Evolutionary conservation across 352 stramenopile species (phyloP).

Genomic region (Phytophthora ohioensis): DNA sequence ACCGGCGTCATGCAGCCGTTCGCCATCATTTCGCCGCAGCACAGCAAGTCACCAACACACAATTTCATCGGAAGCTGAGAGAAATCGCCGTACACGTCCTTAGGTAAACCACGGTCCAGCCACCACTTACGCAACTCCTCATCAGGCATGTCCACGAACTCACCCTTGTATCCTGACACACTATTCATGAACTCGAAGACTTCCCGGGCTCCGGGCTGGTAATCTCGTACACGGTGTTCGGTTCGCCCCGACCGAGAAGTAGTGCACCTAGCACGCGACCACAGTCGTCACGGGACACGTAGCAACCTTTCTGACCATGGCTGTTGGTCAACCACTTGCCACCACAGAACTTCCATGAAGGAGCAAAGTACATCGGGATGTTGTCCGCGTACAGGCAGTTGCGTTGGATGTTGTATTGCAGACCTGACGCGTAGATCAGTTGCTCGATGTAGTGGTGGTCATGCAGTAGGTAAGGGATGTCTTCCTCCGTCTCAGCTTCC

Average conservation of each 20-base stretch:
- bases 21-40: conserved; percentile 33
- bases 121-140: conserved; percentile 35
- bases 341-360: conserved; percentile 38
- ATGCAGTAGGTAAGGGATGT: conserved; percentile 32
- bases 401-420: conserved; percentile 42
- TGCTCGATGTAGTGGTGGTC: conserved; percentile 43
- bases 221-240: conserved; percentile 33
- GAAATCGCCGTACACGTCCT: conserved; percentile 32
- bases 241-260: conserved; percentile 25
- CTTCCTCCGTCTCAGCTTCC: conserved; percentile 30
- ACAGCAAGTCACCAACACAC: conserved; percentile 38
- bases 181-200: conserved; percentile 39
- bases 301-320: conserved; percentile 21
- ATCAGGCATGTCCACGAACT: conserved; percentile 38
- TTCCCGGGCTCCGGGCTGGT: conserved; percentile 30
- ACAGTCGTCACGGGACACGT: conserved; percentile 25
- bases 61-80: conserved; percentile 34
- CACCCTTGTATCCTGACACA: conserved; percentile 32
- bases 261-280: conserved; percentile 21
- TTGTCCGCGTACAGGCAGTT: conserved; percentile 40
- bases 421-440: conserved; percentile 25
- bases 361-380: conserved; percentile 38
- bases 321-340: conserved; percentile 40
- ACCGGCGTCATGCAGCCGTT: conserved; percentile 27
- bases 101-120: conserved; percentile 33